A percentile compares a stretch with the other conserved stretches of the same genome.
Conservation (phyloP, 1,139 yeast species). For the Debaryomyces sp. region DNA sequence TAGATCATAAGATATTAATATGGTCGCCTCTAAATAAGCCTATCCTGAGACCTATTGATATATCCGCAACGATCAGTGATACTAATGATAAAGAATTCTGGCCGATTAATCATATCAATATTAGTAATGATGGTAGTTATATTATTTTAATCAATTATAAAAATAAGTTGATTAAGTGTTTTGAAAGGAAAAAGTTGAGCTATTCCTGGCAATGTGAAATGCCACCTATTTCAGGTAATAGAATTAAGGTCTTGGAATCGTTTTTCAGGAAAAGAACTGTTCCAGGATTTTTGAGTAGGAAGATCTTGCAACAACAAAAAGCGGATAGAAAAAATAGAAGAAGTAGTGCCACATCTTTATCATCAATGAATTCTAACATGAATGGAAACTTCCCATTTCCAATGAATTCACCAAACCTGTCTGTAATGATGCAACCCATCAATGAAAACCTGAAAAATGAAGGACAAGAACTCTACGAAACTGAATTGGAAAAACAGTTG, state of each 20-base stretch:
- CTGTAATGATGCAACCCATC: conserved; percentile 13
- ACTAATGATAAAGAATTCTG: conserved; percentile 54
- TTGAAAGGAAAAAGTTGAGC: conserved; percentile 53
- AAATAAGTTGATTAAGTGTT: conserved; percentile 56
- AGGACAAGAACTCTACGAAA: neutral
- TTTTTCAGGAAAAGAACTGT: conserved; percentile 61
- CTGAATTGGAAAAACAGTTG: conserved; percentile 15
- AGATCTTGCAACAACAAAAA: conserved; percentile 33
- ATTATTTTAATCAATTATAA: conserved; percentile 59
- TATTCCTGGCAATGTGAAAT: conserved; percentile 54
- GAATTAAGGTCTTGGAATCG: conserved; percentile 50
- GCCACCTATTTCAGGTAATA: conserved; percentile 19
- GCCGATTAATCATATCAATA: conserved; percentile 66
- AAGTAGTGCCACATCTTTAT: conserved; percentile 29
- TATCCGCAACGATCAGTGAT: conserved; percentile 42
- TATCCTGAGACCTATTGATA: conserved; percentile 38
- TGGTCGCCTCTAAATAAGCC: conserved; percentile 67
- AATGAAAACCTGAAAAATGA: conserved; percentile 11
- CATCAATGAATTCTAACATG: conserved; percentile 22
- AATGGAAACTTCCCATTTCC: conserved; percentile 42
- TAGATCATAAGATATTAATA: conserved; percentile 69
- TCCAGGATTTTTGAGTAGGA: conserved; percentile 52
- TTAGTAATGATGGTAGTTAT: conserved; percentile 62
- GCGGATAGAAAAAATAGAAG: conserved; percentile 21
- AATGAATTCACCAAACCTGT: conserved; percentile 9